Evolutionary conservation across 148 eudicot genomes (phyloP).

Genomic region (Dianthus caryophyllus): DNA sequence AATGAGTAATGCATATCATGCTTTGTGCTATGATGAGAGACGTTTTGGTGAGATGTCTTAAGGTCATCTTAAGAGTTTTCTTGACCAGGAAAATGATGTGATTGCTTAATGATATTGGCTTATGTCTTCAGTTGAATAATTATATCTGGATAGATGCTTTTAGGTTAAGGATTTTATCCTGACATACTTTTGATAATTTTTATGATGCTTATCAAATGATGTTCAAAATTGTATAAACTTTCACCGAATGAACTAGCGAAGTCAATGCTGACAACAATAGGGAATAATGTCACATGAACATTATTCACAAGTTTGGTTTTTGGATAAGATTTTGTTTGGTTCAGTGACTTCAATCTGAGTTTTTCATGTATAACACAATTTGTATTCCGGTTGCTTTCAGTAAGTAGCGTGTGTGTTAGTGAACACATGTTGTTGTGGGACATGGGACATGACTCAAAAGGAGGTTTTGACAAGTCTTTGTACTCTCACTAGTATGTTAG

Average conservation of each 20-base stretch:
- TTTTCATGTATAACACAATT: neutral
- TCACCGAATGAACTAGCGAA: neutral
- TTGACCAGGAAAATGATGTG: neutral
- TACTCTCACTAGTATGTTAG: too few relatives aligned
- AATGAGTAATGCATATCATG: too few relatives aligned
- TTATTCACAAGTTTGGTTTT: neutral
- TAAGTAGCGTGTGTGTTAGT: neutral
- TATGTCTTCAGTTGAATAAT: neutral
- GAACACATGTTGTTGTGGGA: neutral
- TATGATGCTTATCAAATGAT: neutral
- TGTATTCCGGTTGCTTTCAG: neutral
- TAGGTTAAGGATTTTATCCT: neutral
- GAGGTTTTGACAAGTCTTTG: neutral
- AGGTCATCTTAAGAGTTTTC: neutral
- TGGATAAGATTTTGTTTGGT: neutral
- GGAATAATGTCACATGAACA: neutral
- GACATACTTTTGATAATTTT: neutral
- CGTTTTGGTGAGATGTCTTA: neutral
- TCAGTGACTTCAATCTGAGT: neutral
- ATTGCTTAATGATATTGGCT: neutral
- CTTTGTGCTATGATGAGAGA: too few relatives aligned
- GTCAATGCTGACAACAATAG: neutral
- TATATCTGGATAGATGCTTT: neutral
- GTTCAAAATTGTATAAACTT: neutral
- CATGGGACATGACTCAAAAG: too few relatives aligned